A percentile compares a stretch with the other conserved stretches of the same genome.
phyloP scores from a whole-genome alignment of 2,329 filamentous ascomycete genomes.

The Colletotrichum lentis region DNA sequence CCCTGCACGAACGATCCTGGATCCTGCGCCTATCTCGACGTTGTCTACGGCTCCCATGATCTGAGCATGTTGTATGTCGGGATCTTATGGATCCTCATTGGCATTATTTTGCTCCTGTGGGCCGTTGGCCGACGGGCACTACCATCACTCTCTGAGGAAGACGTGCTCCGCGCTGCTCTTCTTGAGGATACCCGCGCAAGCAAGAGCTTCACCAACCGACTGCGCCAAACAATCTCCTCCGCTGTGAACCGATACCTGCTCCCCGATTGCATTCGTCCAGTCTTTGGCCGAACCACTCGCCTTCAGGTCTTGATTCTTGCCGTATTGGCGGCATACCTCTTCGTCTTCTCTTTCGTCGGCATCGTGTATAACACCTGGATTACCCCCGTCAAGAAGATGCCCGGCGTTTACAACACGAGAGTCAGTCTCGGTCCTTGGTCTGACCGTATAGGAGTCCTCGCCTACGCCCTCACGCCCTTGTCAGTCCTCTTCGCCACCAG shows the following conservation, averaged over 20 bases:
- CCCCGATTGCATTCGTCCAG: slow-evolving; percentile 61
- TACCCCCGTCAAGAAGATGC: slow-evolving; percentile 68
- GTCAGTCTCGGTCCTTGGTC: slow-evolving; percentile 72
- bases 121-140: slow-evolving; percentile 45
- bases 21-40: slow-evolving; percentile 61
- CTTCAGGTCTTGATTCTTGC: slow-evolving; percentile 71
- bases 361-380: slow-evolving; percentile 74
- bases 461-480: slow-evolving; percentile 77
- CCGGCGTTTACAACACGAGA: slow-evolving; percentile 68
- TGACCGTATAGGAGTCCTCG: slow-evolving; percentile 74
- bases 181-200: slow-evolving; percentile 20
- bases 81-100: slow-evolving; percentile 58
- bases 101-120: slow-evolving; percentile 56
- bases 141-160: slow-evolving; percentile 37
- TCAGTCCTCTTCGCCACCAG: slow-evolving; percentile 72
- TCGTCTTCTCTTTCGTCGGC: slow-evolving; percentile 74
- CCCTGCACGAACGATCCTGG: slow-evolving; percentile 57
- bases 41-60: slow-evolving; percentile 60
- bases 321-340: slow-evolving; percentile 67
- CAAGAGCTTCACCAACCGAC: slow-evolving; percentile 39
- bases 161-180: slow-evolving; percentile 22
- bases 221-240: slow-evolving; percentile 48
- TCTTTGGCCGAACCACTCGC: slow-evolving; percentile 75
- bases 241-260: slow-evolving; percentile 60
- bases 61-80: slow-evolving; percentile 59